A percentile compares a stretch with the other conserved stretches of the same genome.
These are phyloP conservation scores for Pythium rhizo-oryzae DNA, from an alignment of 352 stramenopile species.

Conservation along the genomic window DNA sequence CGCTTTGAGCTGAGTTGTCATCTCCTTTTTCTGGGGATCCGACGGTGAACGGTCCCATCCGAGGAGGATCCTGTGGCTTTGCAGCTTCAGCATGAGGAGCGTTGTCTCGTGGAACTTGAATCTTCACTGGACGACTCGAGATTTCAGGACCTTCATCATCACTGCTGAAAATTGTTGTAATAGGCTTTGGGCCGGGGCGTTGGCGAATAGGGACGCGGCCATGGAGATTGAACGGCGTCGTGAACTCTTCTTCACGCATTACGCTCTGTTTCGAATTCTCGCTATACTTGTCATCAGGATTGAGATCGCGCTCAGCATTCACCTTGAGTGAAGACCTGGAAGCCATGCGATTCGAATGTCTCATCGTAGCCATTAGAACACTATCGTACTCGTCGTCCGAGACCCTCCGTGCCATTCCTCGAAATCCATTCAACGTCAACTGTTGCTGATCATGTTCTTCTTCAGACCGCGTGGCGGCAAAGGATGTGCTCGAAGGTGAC, in stretches of 20 bases:
- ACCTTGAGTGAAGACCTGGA: not conserved
- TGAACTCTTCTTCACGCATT: not conserved
- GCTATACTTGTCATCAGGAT: too few species aligned
- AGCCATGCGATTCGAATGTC: not conserved
- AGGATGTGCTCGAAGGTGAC: too few species aligned
- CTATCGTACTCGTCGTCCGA: constrained; percentile 11
- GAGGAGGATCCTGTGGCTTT: not conserved
- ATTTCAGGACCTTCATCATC: not conserved
- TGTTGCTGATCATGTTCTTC: not conserved
- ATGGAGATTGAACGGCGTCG: constrained; percentile 24
- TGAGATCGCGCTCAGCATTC: not conserved
- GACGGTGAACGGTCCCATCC: constrained; percentile 1
- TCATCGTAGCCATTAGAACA: constrained; percentile 22
- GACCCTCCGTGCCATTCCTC: not conserved
- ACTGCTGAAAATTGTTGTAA: not conserved
- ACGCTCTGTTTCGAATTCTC: not conserved
- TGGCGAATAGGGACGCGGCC: constrained; percentile 48
- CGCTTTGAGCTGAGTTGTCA: constrained; percentile 10
- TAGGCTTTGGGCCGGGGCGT: not conserved
- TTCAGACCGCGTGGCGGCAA: too few species aligned
- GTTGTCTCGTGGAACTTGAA: not conserved
- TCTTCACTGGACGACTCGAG: not conserved
- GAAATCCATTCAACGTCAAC: not conserved
- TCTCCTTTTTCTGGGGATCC: constrained; percentile 8
- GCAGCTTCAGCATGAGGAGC: not conserved